Evolutionary conservation across 1,284 basidiomycete species (phyloP).

Genomic region (Fistulinella cinereoalba): DNA sequence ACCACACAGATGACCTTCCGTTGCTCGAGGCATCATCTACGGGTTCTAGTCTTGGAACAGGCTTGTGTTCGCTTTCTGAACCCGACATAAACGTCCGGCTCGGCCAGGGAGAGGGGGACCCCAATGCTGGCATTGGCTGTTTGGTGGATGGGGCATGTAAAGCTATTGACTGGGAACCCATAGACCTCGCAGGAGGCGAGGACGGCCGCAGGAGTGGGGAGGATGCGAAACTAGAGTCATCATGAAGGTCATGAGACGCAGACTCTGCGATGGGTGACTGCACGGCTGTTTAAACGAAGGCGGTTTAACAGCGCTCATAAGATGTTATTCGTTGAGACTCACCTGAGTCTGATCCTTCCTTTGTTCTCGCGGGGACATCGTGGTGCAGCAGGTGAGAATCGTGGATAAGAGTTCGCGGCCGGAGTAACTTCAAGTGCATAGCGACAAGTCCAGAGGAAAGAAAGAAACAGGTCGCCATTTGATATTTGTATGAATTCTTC

Average conservation of each 20-base stretch:
- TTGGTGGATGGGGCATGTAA: not conserved
- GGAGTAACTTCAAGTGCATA: constrained; percentile 3
- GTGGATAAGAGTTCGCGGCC: constrained; percentile 1
- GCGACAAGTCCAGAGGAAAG: not conserved
- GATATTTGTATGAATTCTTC: not conserved
- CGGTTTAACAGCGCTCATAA: constrained; percentile 2
- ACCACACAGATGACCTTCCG: not conserved
- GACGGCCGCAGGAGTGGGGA: not conserved
- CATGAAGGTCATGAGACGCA: not conserved
- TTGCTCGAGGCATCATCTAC: not conserved
- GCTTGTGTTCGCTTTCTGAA: not conserved
- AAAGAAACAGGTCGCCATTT: not conserved
- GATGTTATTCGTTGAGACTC: not conserved
- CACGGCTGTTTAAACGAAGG: not conserved
- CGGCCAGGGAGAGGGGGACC: not conserved
- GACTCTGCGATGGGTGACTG: not conserved
- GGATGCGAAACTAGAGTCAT: not conserved
- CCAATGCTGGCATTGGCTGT: not conserved
- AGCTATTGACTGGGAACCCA: not conserved
- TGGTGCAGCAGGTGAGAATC: not conserved
- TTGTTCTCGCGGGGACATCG: not conserved
- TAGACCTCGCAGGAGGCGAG: not conserved
- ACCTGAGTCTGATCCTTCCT: constrained; percentile 10
- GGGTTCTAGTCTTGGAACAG: not conserved
- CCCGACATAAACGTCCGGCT: not conserved